These are phyloP conservation scores for Parastagonospora avenae DNA, from an alignment of 2,329 filamentous ascomycete genomes.

Conservation along the genomic window DNA sequence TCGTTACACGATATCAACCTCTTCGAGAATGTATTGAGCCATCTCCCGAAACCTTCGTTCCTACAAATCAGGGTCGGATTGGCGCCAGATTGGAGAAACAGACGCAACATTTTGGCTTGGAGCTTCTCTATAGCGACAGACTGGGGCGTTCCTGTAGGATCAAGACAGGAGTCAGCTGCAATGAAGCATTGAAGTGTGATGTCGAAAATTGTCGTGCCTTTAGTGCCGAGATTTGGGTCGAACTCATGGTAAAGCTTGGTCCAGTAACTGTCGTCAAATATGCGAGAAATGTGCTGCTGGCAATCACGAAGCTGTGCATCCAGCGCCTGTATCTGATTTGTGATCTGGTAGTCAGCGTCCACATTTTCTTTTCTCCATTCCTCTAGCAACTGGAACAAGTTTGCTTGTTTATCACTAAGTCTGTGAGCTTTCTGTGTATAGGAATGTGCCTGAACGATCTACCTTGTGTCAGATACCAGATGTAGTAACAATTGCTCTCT, in stretches of 20 bases:
- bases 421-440: too few relatives aligned
- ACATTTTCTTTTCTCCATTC: neutral
- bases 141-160: neutral
- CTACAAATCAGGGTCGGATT: neutral
- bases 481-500: slow-evolving; percentile 4
- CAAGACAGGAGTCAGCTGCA: neutral
- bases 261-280: neutral
- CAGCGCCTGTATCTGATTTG: neutral
- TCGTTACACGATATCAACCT: neutral
- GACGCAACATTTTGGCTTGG: neutral
- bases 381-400: neutral
- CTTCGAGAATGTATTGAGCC: neutral
- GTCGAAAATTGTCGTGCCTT: neutral
- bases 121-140: neutral
- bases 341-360: neutral
- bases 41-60: neutral
- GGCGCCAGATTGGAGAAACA: neutral
- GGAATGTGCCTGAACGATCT: too few relatives aligned
- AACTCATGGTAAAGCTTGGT: neutral
- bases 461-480: neutral
- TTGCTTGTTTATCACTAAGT: neutral
- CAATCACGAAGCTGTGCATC: neutral
- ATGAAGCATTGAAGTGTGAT: neutral
- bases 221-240: neutral
- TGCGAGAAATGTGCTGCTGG: neutral